phyloP scores from a whole-genome alignment of 495 filamentous ascomycete genomes.

The Annulohypoxylon stygium region DNA sequence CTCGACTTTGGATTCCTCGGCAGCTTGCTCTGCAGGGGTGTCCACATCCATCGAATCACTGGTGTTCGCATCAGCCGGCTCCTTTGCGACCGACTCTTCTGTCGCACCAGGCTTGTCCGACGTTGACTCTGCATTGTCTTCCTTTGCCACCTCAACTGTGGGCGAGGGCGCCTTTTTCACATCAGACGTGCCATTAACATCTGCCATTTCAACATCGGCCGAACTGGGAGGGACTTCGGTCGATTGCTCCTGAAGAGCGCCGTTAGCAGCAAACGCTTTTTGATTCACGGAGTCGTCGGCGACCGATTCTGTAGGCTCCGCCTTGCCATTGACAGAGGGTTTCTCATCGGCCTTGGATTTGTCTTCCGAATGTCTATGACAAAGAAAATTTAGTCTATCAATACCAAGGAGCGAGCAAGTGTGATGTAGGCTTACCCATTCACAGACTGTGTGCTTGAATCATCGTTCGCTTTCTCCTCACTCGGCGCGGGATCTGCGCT shows the following conservation, averaged over 20 bases:
- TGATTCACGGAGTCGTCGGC: conserved; percentile 35
- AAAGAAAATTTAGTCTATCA: conserved; percentile 2
- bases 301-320: conserved; percentile 29
- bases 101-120: conserved; percentile 16
- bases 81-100: conserved; percentile 14
- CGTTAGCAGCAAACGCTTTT: conserved; percentile 38
- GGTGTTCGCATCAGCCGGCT: background rate
- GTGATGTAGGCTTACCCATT: conserved; percentile 45
- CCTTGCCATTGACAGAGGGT: conserved; percentile 43
- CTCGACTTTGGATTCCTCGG: conserved; percentile 21
- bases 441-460: conserved; percentile 19
- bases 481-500: conserved; percentile 12
- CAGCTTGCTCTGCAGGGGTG: conserved; percentile 34
- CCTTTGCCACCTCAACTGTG: conserved; percentile 22
- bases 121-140: conserved; percentile 18
- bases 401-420: background rate
- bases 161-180: conserved; percentile 14
- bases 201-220: conserved; percentile 49
- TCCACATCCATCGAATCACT: conserved; percentile 53
- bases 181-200: conserved; percentile 42
- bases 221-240: conserved; percentile 20
- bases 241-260: conserved; percentile 27
- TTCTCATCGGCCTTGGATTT: conserved; percentile 44
- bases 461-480: conserved; percentile 37
- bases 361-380: conserved; percentile 43